Evolutionary conservation across 2,329 filamentous ascomycete genomes (phyloP).

Genomic region (Exophiala bonariae): DNA sequence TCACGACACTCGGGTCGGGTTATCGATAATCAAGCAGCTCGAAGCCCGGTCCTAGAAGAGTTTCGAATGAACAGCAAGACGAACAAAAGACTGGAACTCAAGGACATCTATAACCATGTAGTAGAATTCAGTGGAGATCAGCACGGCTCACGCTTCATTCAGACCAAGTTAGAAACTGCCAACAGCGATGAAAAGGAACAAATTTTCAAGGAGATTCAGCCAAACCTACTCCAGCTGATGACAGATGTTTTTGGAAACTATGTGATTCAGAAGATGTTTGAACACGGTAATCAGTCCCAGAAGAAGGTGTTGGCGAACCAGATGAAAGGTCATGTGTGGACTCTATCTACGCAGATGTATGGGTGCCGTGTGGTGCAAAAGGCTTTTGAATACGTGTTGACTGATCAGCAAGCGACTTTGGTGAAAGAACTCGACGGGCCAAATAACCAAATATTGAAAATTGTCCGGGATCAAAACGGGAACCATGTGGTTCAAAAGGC

Average conservation of each 20-base stretch:
- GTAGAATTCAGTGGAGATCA: conserved; percentile 97
- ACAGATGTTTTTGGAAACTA: conserved; percentile 98
- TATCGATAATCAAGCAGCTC: conserved; percentile 26
- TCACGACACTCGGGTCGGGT: too few relatives aligned
- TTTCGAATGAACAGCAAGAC: conserved; percentile 74
- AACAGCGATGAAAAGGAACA: conserved; percentile 95
- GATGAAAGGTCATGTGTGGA: conserved; percentile 82
- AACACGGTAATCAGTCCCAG: conserved; percentile 90
- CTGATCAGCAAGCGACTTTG: conserved; percentile 84
- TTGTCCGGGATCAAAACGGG: conserved; percentile 84
- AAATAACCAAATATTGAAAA: conserved; percentile 70
- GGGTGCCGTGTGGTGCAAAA: conserved; percentile 96
- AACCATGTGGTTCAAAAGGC: conserved; percentile 97
- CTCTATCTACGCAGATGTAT: conserved; percentile 84
- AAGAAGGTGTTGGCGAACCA: conserved; percentile 82
- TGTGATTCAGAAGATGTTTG: conserved; percentile 96
- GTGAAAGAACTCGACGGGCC: conserved; percentile 87
- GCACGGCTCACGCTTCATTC: conserved; percentile 92
- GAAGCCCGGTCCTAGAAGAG: conserved; percentile 75
- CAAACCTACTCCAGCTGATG: conserved; percentile 85
- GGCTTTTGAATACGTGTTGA: conserved; percentile 84
- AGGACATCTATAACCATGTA: conserved; percentile 83
- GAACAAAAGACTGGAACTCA: conserved; percentile 76
- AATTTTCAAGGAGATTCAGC: conserved; percentile 82
- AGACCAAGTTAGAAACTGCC: conserved; percentile 84